Conservation (phyloP, 805 yeast species). For the Candida glaebosa region DNA sequence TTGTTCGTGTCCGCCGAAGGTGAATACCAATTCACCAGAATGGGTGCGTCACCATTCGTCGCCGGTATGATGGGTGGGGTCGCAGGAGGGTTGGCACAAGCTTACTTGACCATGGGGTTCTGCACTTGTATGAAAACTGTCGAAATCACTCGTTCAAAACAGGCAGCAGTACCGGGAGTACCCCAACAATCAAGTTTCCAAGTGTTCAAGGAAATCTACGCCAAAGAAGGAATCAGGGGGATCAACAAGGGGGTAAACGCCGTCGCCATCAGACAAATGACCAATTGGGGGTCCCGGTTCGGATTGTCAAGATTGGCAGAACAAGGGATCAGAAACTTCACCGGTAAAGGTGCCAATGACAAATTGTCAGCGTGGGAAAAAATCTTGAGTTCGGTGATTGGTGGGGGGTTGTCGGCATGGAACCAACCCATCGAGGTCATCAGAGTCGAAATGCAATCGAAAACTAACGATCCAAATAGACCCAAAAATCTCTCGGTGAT, state of each 20-base stretch:
- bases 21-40: slow-evolving; percentile 63
- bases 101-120: slow-evolving; percentile 95
- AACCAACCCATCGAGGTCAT: slow-evolving; percentile 98
- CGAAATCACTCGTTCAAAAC: slow-evolving; percentile 90
- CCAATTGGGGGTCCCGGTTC: slow-evolving; percentile 98
- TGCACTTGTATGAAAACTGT: slow-evolving; percentile 99
- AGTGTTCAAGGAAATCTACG: slow-evolving; percentile 81
- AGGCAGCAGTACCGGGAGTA: slow-evolving; percentile 59
- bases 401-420: slow-evolving; percentile 99
- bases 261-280: slow-evolving; percentile 97
- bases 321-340: slow-evolving; percentile 64
- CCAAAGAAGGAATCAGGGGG: slow-evolving; percentile 87
- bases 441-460: slow-evolving; percentile 97
- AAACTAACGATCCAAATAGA: slow-evolving; percentile 90
- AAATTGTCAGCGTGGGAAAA: slow-evolving; percentile 75
- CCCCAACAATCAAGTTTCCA: slow-evolving; percentile 68
- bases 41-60: slow-evolving; percentile 65
- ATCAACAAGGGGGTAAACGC: slow-evolving; percentile 98
- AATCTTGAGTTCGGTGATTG: slow-evolving; percentile 79
- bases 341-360: slow-evolving; percentile 55
- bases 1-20: slow-evolving; percentile 90
- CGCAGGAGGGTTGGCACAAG: slow-evolving; percentile 94
- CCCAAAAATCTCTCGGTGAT: slow-evolving; percentile 84
- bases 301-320: slow-evolving; percentile 92
- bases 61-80: slow-evolving; percentile 96